phyloP scores from a whole-genome alignment of 148 eudicot genomes.

The Rhododendron molle region DNA sequence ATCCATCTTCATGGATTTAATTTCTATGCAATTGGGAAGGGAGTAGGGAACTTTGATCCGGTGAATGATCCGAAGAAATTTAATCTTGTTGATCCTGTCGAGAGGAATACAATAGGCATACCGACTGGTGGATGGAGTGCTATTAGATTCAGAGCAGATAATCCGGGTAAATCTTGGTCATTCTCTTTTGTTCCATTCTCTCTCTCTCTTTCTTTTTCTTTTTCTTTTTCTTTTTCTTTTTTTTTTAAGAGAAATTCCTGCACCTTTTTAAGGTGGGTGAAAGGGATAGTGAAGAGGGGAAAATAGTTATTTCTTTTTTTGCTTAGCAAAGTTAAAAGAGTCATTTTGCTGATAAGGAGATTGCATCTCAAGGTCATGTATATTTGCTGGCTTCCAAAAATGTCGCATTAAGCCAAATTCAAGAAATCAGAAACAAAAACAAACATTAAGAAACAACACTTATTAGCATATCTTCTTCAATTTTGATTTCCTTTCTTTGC shows the following conservation, averaged over 20 bases:
- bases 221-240: background rate
- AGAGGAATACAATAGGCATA: conserved; percentile 59
- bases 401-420: background rate
- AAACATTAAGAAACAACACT: background rate
- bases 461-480: background rate
- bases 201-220: background rate
- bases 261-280: background rate
- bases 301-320: background rate
- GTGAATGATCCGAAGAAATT: conserved; percentile 40
- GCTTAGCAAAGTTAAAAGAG: background rate
- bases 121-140: conserved; percentile 58
- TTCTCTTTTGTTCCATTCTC: background rate
- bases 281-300: background rate
- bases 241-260: background rate
- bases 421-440: background rate
- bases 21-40: conserved; percentile 61
- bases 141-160: conserved; percentile 54
- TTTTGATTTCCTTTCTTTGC: background rate
- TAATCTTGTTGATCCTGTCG: conserved; percentile 74
- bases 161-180: conserved; percentile 37
- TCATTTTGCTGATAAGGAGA: background rate
- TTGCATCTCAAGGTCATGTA: background rate
- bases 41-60: conserved; percentile 55
- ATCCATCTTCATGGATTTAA: conserved; percentile 64
- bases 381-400: background rate